Base-by-base conservation (phyloP, 2,329 filamentous ascomycete genomes). In the Penicillium sp. region DNA sequence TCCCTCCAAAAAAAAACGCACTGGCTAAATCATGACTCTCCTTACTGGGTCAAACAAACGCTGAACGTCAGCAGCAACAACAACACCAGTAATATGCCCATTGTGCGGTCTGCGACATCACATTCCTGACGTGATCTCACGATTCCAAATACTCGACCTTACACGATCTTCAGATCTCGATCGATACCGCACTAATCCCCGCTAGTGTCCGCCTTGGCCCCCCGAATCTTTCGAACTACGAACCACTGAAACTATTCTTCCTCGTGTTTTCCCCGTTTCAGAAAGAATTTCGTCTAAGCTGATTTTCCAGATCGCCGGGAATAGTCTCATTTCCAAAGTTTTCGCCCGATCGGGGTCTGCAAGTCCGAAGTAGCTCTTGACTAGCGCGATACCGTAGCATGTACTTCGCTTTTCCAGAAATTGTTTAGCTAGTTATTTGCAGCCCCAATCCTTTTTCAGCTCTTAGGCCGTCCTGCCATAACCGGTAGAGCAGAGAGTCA, bases 151-250 rank as follows among this genome's bases (percentile, higher is more conserved):
- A 52, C 55, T 51, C 28, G 25, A 48, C 26, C 5, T 22, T 4
- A 16, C 7, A 26, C 46, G 46, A 64, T 62, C 57, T 58, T 11
- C 4, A 35, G 42, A 67, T 66, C 60, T 52, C 55, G 57, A 67
- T 67, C 59, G 54, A 59, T 57, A 38, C 30, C 22, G 19, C 54
- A 25, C 52, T 22, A 22, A 61, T 62, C 64, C 61, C 59, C 64
- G 46, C 65, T 68, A 67, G 65, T 35, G 48, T 55, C 40, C 38
- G 40, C 30, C 61, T 48, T 59, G 43, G 35, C 55, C 57, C 46
- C 49, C 10, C 40, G 40, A 43, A 11, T 42, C 40, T 22, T 22
- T 22, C 40, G 19, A 43, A 43, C 40, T 22, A 25, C 40, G 4
- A 43, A 25, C 19, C 19, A 43, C 40, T n/a, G n/a, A 28, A 3